Conservation (phyloP, 2,329 filamentous ascomycete species). For the Scytalidium lignicola region DNA sequence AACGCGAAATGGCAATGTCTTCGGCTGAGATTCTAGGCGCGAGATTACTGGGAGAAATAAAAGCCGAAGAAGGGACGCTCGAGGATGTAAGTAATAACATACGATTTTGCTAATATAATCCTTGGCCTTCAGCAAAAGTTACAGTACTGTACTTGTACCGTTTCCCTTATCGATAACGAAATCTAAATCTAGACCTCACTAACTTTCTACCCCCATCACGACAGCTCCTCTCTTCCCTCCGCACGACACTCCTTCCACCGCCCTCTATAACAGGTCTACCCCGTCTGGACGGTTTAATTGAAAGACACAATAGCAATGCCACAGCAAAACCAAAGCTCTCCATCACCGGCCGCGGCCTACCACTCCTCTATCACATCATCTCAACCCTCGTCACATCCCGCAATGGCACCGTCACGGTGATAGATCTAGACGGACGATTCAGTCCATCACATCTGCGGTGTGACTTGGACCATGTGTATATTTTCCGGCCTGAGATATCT, state of each 20-base stretch:
- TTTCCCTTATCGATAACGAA: constrained; percentile 15
- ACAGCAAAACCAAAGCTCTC: constrained; percentile 34
- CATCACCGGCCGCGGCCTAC: constrained; percentile 47
- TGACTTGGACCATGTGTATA: constrained; percentile 24
- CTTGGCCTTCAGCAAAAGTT: too few species aligned
- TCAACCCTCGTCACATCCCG: constrained; percentile 45
- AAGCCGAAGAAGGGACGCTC: constrained; percentile 45
- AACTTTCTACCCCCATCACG: too few species aligned
- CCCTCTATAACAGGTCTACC: constrained; percentile 28
- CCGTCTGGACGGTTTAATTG: constrained; percentile 41
- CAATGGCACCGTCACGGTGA: constrained; percentile 37
- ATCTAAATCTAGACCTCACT: neutral
- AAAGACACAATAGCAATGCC: constrained; percentile 41
- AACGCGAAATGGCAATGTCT: constrained; percentile 6
- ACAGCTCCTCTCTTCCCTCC: constrained; percentile 14
- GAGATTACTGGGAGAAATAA: constrained; percentile 48
- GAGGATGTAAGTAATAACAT: constrained; percentile 46
- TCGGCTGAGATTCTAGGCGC: constrained; percentile 34
- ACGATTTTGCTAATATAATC: too few species aligned
- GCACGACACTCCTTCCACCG: constrained; percentile 1
- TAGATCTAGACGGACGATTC: constrained; percentile 53
- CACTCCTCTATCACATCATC: constrained; percentile 51
- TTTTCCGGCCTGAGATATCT: constrained; percentile 15
- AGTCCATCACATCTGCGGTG: constrained; percentile 34
- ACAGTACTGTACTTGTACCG: too few species aligned